Evolutionary conservation across 2,329 filamentous ascomycete species (phyloP), one percentile per base, ranked within the genome.

Genomic region (Clonostachys solani): DNA sequence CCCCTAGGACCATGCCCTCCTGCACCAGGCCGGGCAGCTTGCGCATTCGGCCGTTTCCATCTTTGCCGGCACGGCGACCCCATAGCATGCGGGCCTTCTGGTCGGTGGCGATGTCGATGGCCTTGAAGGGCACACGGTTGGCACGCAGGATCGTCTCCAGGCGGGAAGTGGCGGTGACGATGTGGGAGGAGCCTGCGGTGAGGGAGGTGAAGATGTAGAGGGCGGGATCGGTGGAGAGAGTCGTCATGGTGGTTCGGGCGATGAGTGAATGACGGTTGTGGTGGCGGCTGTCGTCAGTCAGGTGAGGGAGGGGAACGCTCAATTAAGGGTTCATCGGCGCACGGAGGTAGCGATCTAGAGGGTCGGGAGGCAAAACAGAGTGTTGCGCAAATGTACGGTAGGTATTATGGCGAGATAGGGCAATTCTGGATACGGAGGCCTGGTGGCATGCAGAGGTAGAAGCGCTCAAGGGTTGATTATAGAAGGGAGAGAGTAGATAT

Each of bases 171-270:
- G 92, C 94, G 38, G 94, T 97, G 61, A 97, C 85, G 65, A 97
- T 96, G 67, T 96, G 91, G 19, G 91, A 95, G 38, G 91, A 96
- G 54, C 94, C 94, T 49, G 94, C 89, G 17, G 94, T 97, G 47
- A 99, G 79, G 46, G 92, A 97, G 50, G 94, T 97, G 73, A 95
- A 96, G 59, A 99, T 87, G 73, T 94, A 99, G 52, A 99, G 83
- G 29, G 85, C 77, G 43, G 86, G 80, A 64, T 89, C 86, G 55
- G 73, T 76, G 54, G 73, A 74, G 62, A 73, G 78, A 46, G 73
- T 69, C 42, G 65, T 63, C 61, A 68, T 69, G 51, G 51, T 59
- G 50, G 17, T 15, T 19, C 13, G 9, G 18, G n/a, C 18, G 19
- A 37, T n/a, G 40, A 23, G 18, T 18, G 17, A 42, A 40, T 13